Evolutionary conservation across 2,329 filamentous ascomycete genomes (phyloP).

Genomic region (Tricladium varicosporioides): DNA sequence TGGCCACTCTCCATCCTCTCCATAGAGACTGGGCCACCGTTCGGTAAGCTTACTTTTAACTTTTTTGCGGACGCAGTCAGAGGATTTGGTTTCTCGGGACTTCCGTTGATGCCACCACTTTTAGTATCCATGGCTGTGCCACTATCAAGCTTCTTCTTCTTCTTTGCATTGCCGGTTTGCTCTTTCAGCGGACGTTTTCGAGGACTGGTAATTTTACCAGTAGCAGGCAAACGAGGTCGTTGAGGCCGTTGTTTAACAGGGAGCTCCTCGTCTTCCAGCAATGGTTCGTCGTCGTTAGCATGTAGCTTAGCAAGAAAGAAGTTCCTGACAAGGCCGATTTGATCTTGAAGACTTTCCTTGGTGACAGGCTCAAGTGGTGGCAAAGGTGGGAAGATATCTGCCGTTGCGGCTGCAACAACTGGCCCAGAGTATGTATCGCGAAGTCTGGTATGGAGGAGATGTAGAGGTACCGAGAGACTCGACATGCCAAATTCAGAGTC

Average conservation of each 20-base stretch:
- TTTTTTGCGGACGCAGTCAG: constrained; percentile 52
- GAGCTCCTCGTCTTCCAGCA: constrained; percentile 92
- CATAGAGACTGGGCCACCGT: constrained; percentile 44
- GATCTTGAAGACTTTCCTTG: constrained; percentile 69
- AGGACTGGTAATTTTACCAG: constrained; percentile 82
- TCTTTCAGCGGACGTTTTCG: constrained; percentile 81
- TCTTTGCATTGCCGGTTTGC: constrained; percentile 80
- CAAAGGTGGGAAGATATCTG: constrained; percentile 59
- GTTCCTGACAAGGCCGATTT: constrained; percentile 85
- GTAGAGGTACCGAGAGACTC: constrained; percentile 85
- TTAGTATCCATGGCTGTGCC: constrained; percentile 35
- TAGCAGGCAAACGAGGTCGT: constrained; percentile 62
- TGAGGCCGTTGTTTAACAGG: constrained; percentile 79
- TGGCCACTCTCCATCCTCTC: constrained; percentile 58
- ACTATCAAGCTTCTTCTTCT: constrained; percentile 77
- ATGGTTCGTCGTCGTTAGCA: constrained; percentile 75
- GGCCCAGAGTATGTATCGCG: constrained; percentile 75
- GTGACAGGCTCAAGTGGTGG: constrained; percentile 75
- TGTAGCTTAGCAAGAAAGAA: constrained; percentile 91
- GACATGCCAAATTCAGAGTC: constrained; percentile 88
- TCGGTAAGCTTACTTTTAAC: constrained; percentile 38
- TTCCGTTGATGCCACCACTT: constrained; percentile 34
- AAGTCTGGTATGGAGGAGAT: constrained; percentile 89
- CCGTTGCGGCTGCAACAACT: constrained; percentile 56
- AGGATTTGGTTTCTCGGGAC: constrained; percentile 39